Base-by-base conservation (phyloP, 148 eudicot species). In the Silene uniflora region DNA sequence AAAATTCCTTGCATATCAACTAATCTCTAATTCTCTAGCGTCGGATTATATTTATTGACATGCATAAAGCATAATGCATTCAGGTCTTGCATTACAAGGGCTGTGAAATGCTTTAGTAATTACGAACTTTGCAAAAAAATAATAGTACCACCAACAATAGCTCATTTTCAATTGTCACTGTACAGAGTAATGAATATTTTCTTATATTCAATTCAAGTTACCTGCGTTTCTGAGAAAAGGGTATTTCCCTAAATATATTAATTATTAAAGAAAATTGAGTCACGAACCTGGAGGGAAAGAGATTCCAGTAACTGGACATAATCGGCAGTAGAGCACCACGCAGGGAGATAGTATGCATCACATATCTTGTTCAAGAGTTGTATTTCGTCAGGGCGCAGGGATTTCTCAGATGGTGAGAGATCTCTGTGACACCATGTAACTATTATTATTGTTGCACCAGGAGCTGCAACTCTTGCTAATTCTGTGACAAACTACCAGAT, bases 391-490 rank as follows among this genome's bases (percentile, higher is more conserved):
- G 90, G 87, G 11, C 73, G 80, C 77, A 95, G 78, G n/a, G 97
- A 87, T 74, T 87, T 84, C 77, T 90, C 99, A 10, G 84, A 78
- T 64, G 97, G 92, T 47, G 92, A 83, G 63, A 92, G 90, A 77
- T 92, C 89, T 75, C 99, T 89, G 62, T 95, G 98, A 80, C 99
- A 95, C 99, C 99, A 92, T 71, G 99, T 95, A 47, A 95, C 97
- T 63, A 95, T 83, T 22, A 92, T 92, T 58, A 92, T 95, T 1
- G 87, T 92, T 29, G 86, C 99, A 52, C 97, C 96, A 0, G 99
- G 97, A 11, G 96, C 93, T 60, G 97, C 97, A 42, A 95, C 99
- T 83, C 99, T 85, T 52, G 81, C 92, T 84, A 95, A 84, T 72
- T 95, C 98, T 74, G 77, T 78, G 44, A 90, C 88, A 67, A 95